A percentile compares a stretch with the other conserved stretches of the same genome.
phyloP scores from a whole-genome alignment of 1,284 basidiomycete genomes.

The Ustilago lituana region DNA sequence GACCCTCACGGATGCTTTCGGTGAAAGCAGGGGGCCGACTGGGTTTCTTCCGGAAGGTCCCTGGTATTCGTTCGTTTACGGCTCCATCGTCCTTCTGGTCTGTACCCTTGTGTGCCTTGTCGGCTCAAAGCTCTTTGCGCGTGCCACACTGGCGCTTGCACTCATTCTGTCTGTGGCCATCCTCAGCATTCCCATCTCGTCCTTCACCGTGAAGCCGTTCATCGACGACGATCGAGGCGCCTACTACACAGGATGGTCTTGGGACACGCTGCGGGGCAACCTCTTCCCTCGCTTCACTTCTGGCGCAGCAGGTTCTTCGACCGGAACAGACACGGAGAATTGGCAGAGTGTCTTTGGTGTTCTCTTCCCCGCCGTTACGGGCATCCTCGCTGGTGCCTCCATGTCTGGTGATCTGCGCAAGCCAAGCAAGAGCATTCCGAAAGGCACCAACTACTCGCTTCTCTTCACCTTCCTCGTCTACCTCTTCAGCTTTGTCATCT shows the following conservation, averaged over 20 bases:
- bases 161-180: conserved; percentile 59
- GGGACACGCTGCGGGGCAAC: conserved; percentile 57
- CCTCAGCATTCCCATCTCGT: conserved; percentile 61
- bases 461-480: conserved; percentile 64
- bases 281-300: conserved; percentile 63
- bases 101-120: conserved; percentile 63
- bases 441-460: conserved; percentile 65
- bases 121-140: conserved; percentile 62
- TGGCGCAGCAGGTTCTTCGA: conserved; percentile 62
- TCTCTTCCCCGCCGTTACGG: conserved; percentile 66
- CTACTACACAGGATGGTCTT: conserved; percentile 65
- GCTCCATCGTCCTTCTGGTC: conserved; percentile 58
- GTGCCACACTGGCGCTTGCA: conserved; percentile 62
- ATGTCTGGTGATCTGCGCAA: conserved; percentile 67
- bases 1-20: conserved; percentile 62
- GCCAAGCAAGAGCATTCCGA: conserved; percentile 67
- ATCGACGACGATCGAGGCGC: conserved; percentile 59
- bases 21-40: conserved; percentile 43
- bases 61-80: conserved; percentile 63
- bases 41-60: conserved; percentile 63
- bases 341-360: conserved; percentile 66
- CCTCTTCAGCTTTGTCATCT: conserved; percentile 57
- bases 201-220: conserved; percentile 58
- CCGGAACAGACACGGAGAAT: conserved; percentile 44
- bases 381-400: conserved; percentile 64